Evolutionary conservation across 257 asterid species (phyloP).

Genomic region (Gentiana macrophylla): DNA sequence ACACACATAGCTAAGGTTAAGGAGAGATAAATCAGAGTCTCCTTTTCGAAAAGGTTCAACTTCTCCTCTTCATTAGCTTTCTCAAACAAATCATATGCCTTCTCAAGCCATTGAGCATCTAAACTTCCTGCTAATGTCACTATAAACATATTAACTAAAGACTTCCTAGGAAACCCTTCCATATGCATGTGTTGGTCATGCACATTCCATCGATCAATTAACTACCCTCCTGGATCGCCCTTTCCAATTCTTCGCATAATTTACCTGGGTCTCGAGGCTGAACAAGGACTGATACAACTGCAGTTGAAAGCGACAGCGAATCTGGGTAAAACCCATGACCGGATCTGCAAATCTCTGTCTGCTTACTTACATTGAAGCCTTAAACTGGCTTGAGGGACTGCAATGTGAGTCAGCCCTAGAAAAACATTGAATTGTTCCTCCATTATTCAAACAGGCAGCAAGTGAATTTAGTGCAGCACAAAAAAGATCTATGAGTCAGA

Average conservation of each 20-base stretch:
- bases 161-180: slow-evolving; percentile 75
- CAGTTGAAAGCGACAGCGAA: slow-evolving; percentile 35
- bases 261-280: slow-evolving; percentile 82
- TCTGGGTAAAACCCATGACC: slow-evolving; percentile 14
- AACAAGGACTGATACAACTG: slow-evolving; percentile 53
- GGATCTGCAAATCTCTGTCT: slow-evolving; percentile 7
- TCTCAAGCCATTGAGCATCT: slow-evolving; percentile 50
- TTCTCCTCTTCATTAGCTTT: slow-evolving; percentile 54
- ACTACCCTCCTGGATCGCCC: slow-evolving; percentile 40
- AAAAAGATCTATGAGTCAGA: slow-evolving; percentile 12
- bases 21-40: slow-evolving; percentile 55
- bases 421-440: slow-evolving; percentile 14
- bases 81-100: slow-evolving; percentile 69
- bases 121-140: slow-evolving; percentile 37
- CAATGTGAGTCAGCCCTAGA: slow-evolving; percentile 13
- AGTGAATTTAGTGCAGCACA: slow-evolving; percentile 17
- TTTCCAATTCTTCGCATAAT: slow-evolving; percentile 61
- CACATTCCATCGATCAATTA: slow-evolving; percentile 67
- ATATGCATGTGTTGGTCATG: slow-evolving; percentile 62
- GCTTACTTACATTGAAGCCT: slow-evolving; percentile 7
- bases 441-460: slow-evolving; percentile 8
- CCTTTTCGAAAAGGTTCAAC: slow-evolving; percentile 48
- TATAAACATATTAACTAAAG: slow-evolving; percentile 46
- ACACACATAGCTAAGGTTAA: slow-evolving; percentile 69
- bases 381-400: slow-evolving; percentile 6